Evolutionary conservation across 768 basidiomycete genomes (phyloP).

Genomic region (Amanita pallidorosea): DNA sequence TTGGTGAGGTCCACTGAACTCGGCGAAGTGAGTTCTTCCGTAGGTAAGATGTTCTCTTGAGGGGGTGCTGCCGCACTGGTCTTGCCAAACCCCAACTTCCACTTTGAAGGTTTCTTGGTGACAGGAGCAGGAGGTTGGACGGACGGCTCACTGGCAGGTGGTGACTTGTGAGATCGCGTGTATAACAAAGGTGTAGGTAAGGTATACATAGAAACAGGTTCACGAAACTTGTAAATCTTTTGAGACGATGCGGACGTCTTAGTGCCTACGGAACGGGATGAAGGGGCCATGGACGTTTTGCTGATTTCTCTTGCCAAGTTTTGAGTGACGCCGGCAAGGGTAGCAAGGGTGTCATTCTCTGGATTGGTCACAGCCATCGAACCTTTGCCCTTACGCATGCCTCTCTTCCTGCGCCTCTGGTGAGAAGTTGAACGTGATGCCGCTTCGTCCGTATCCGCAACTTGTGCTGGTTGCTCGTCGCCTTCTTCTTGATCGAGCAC

Average conservation of each 20-base stretch:
- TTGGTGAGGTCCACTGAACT: slow-evolving; percentile 17
- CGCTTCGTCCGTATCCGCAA: slow-evolving; percentile 6
- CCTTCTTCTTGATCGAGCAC: slow-evolving; percentile 41
- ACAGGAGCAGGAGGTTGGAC: slow-evolving; percentile 21
- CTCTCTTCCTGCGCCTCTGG: slow-evolving; percentile 75
- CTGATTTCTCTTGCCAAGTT: slow-evolving; percentile 78
- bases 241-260: slow-evolving; percentile 11
- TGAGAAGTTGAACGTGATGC: slow-evolving; percentile 58
- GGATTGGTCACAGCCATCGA: slow-evolving; percentile 21
- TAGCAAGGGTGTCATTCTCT: slow-evolving; percentile 50
- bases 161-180: slow-evolving; percentile 12
- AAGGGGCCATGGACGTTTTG: slow-evolving; percentile 42
- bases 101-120: slow-evolving; percentile 76
- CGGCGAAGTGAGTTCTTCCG: slow-evolving; percentile 26
- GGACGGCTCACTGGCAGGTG: slow-evolving; percentile 7
- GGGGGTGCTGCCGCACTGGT: slow-evolving; percentile 25
- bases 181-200: slow-evolving; percentile 25
- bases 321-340: slow-evolving; percentile 74
- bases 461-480: slow-evolving; percentile 21
- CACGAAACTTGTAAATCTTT: slow-evolving; percentile 21
- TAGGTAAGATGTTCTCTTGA: slow-evolving; percentile 27
- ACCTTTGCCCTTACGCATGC: slow-evolving; percentile 76
- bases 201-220: slow-evolving; percentile 36
- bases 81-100: slow-evolving; percentile 74
- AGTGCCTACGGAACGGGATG: slow-evolving; percentile 20